phyloP scores from a whole-genome alignment of 2,329 filamentous ascomycete genomes.

The Aspergillus ochraceoroseus region DNA sequence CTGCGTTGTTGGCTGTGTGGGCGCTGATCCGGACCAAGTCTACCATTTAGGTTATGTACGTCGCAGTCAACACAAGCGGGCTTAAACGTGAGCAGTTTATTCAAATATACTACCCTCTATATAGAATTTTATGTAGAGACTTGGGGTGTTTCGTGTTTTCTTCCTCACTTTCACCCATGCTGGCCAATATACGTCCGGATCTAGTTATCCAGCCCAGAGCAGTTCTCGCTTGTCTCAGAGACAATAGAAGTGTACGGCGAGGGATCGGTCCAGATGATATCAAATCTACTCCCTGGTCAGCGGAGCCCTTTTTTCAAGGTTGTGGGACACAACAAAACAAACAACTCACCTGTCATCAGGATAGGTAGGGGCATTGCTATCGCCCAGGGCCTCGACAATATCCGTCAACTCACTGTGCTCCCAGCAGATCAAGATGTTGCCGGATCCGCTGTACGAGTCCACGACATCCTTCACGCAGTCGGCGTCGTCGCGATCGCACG shows the following conservation, averaged over 20 bases:
- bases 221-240: slow-evolving; percentile 48
- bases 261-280: slow-evolving; percentile 57
- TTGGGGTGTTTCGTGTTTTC: too few species aligned
- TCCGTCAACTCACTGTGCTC: slow-evolving; percentile 53
- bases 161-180: too few species aligned
- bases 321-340: too few species aligned
- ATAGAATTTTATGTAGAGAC: too few species aligned
- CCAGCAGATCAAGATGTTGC: slow-evolving; percentile 61
- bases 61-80: too few species aligned
- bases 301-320: too few species aligned
- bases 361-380: slow-evolving; percentile 48
- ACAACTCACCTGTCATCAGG: slow-evolving; percentile 44
- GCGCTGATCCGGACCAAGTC: too few species aligned
- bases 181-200: too few species aligned
- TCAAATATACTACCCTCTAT: too few species aligned
- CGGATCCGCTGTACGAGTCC: slow-evolving; percentile 44
- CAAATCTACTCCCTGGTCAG: slow-evolving; percentile 34
- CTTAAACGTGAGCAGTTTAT: too few species aligned
- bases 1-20: too few species aligned
- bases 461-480: slow-evolving; percentile 53
- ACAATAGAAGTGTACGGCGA: slow-evolving; percentile 48
- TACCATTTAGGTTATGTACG: too few species aligned
- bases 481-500: slow-evolving; percentile 54
- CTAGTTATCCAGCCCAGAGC: slow-evolving; percentile 54
- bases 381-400: slow-evolving; percentile 52